Evolutionary conservation across 306 rosid species (phyloP), one percentile per base, ranked within the genome.

Genomic region (Oemleria cerasiformis): DNA sequence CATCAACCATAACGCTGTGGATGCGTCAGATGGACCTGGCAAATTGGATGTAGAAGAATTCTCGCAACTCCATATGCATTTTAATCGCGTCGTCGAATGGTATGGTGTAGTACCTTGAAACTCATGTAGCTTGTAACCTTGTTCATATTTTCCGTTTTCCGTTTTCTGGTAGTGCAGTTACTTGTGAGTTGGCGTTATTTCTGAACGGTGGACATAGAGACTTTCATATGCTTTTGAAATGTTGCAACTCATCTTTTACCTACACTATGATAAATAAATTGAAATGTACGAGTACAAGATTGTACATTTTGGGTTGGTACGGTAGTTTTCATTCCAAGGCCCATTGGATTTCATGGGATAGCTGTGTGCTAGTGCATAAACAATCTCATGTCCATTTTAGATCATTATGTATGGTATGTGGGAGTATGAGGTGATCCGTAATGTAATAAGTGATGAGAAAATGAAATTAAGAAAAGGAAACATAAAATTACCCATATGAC

Each of bases 1-100:
- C 57, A 72, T 86, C 87, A 61, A 80, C 84, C 65, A 36, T 86
- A 20, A 53, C 74, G 11, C 80, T 82, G 68, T 86, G 84, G 95
- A 62, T 77, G 68, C 21, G 41, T 5, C 65, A 68, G 75, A 73
- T 80, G 81, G 84, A 79, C 77, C 8, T 67, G 73, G 77, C 17
- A 7, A 78, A 57, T 36, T 77, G 17, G 38, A 14, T 66, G 2
- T 87, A 87, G 67, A 55, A 45, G 63, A 7, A 30, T 30, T 47
- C 62, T n/a, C 4, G 63, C 43, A 49, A 38, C 30, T 56, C 56
- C 63, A 8, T 56, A 14, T 36, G 41, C 30, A 21, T 17, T 70
- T 55, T 5, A 40, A 54, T 15, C 10, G 0, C 5, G 10, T 12
- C 40, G 3, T 55, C 54, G 36, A 54, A 60, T 44, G 47, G 39